phyloP scores from a whole-genome alignment of 306 rosid species.

The Lablab purpureus region DNA sequence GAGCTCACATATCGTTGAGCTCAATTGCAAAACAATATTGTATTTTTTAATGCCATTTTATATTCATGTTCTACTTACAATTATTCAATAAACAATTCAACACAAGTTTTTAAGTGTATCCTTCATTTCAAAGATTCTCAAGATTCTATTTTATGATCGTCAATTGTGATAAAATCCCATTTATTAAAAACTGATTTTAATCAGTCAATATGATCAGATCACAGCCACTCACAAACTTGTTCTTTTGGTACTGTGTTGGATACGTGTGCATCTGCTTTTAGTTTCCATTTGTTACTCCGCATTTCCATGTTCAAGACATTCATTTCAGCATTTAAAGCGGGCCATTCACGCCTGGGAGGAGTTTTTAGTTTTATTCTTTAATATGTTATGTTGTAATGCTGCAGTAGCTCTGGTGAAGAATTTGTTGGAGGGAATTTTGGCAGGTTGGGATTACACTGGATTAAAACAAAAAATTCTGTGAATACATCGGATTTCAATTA shows the following conservation, averaged over 20 bases:
- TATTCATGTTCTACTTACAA: constrained; percentile 32
- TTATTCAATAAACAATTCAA: constrained; percentile 40
- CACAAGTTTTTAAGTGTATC: constrained; percentile 39
- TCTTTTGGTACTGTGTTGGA: constrained; percentile 31
- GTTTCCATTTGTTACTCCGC: no score
- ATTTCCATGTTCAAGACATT: constrained; percentile 51
- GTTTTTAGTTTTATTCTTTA: constrained; percentile 14
- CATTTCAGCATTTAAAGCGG: constrained; percentile 43
- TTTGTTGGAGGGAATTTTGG: constrained; percentile 30
- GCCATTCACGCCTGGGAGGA: constrained; percentile 29
- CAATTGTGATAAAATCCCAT: constrained; percentile 49
- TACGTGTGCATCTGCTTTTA: constrained; percentile 19
- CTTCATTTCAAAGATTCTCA: constrained; percentile 58
- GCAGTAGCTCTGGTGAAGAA: constrained; percentile 36
- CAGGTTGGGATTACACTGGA: constrained; percentile 35
- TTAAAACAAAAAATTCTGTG: constrained; percentile 33
- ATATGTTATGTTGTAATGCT: constrained; percentile 26
- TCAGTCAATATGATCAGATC: constrained; percentile 48
- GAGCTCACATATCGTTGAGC: constrained; percentile 54
- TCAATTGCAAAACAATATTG: constrained; percentile 32
- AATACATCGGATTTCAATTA: constrained; percentile 22
- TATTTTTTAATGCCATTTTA: constrained; percentile 18
- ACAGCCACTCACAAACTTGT: constrained; percentile 37
- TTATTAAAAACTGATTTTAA: constrained; percentile 46
- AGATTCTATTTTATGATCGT: constrained; percentile 42